Conservation (phyloP, 805 yeast genomes). For the Saccharomycopsis selenospora region DNA sequence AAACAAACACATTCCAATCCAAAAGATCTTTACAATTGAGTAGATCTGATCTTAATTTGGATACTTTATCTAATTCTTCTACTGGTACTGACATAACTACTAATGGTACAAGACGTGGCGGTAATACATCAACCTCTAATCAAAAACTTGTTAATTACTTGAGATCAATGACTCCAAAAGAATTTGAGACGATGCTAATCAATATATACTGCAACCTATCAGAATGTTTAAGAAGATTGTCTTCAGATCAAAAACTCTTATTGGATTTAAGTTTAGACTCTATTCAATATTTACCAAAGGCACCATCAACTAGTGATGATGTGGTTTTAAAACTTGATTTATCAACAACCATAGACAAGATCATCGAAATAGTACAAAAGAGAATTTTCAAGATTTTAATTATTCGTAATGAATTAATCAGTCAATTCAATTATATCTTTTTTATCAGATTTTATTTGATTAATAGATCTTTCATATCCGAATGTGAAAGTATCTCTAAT, state of each 20-base stretch:
- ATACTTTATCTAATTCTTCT: slow-evolving; percentile 11
- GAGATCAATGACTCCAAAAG: slow-evolving; percentile 60
- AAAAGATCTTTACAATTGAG: slow-evolving; percentile 1
- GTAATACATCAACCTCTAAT: slow-evolving; percentile 3
- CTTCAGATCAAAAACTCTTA: slow-evolving; percentile 70
- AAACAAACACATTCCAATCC: slow-evolving; percentile 5
- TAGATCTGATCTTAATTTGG: slow-evolving; percentile 6
- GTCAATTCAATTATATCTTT: slow-evolving; percentile 47
- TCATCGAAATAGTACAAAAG: slow-evolving; percentile 64
- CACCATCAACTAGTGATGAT: slow-evolving; percentile 27
- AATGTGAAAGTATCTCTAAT: slow-evolving; percentile 60
- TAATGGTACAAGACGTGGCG: slow-evolving; percentile 10
- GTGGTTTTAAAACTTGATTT: slow-evolving; percentile 47
- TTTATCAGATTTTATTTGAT: slow-evolving; percentile 63
- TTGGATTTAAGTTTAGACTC: slow-evolving; percentile 60
- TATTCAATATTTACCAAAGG: slow-evolving; percentile 27
- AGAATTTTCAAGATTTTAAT: slow-evolving; percentile 71
- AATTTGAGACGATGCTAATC: slow-evolving; percentile 65
- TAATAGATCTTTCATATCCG: slow-evolving; percentile 63
- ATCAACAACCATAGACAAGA: slow-evolving; percentile 53
- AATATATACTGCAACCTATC: slow-evolving; percentile 55
- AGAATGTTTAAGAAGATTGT: slow-evolving; percentile 66
- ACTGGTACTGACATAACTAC: slow-evolving; percentile 13
- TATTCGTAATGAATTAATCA: slow-evolving; percentile 62
- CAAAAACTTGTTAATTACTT: slow-evolving; percentile 40